Evolutionary conservation across 2,329 filamentous ascomycete species (phyloP).

Genomic region (Ophiostoma australiae): DNA sequence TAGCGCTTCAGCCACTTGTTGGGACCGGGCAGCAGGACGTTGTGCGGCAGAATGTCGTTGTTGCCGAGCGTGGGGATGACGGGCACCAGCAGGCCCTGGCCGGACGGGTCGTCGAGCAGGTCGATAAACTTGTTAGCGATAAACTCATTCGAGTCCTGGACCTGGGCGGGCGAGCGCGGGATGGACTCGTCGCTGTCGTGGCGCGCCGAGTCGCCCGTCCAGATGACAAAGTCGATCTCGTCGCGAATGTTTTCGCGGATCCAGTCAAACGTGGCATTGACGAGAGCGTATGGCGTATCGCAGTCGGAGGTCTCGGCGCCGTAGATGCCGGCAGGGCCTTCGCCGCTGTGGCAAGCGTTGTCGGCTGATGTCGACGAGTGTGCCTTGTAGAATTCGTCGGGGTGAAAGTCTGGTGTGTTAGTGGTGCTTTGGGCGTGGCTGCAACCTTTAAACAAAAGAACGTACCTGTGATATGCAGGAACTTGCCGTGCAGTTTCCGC

Average conservation of each 20-base stretch:
- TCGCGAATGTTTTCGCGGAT: conserved; percentile 72
- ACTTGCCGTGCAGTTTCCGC: conserved; percentile 62
- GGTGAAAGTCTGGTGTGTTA: conserved; percentile 69
- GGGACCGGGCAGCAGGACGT: conserved; percentile 80
- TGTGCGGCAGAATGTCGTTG: conserved; percentile 96
- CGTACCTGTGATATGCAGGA: conserved; percentile 83
- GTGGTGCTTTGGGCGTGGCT: neutral
- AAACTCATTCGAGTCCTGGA: conserved; percentile 70
- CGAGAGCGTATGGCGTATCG: conserved; percentile 73
- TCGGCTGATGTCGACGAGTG: conserved; percentile 66
- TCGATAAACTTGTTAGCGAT: conserved; percentile 72
- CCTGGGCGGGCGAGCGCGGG: conserved; percentile 69
- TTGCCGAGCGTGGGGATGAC: conserved; percentile 90
- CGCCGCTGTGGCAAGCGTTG: conserved; percentile 71
- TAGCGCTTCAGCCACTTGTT: conserved; percentile 81
- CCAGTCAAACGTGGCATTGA: conserved; percentile 90
- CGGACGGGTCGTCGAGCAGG: conserved; percentile 57
- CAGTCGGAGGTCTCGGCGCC: conserved; percentile 85
- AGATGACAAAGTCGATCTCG: conserved; percentile 81
- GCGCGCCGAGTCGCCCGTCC: conserved; percentile 85
- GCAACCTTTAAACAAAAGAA: no score
- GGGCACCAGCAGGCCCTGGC: conserved; percentile 63
- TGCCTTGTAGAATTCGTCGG: conserved; percentile 78
- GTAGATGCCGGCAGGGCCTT: conserved; percentile 72
- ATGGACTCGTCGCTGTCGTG: conserved; percentile 82